Conservation (phyloP, 129 eudicot species). For the Escallonia herrerae region DNA sequence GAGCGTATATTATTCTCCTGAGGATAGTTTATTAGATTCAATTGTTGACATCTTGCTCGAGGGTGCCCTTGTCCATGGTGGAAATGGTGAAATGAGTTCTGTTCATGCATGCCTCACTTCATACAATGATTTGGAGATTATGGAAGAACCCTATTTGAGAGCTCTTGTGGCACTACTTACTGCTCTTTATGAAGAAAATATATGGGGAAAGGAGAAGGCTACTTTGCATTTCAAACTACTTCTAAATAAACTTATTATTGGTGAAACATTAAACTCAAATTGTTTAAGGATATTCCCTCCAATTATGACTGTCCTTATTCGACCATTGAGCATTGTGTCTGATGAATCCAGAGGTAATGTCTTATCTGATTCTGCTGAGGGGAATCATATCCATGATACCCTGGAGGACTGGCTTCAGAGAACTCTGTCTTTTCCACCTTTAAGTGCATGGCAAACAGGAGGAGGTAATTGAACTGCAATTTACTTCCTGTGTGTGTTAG, state of each 20-base stretch:
- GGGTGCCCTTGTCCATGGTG: conserved; percentile 74
- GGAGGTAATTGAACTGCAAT: conserved; percentile 38
- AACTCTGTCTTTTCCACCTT: conserved; percentile 50
- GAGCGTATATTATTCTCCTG: conserved; percentile 17
- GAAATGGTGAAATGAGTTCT: conserved; percentile 30
- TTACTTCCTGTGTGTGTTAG: background rate
- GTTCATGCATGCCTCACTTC: conserved; percentile 20
- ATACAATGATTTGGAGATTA: conserved; percentile 48
- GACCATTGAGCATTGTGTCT: conserved; percentile 28
- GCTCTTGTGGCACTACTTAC: conserved; percentile 51
- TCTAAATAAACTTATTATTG: conserved; percentile 52
- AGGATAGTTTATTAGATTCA: conserved; percentile 39
- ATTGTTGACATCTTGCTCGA: conserved; percentile 56
- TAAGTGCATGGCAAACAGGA: conserved; percentile 58
- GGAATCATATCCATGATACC: conserved; percentile 26
- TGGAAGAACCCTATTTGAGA: conserved; percentile 62
- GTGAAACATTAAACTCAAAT: conserved; percentile 48
- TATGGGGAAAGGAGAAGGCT: conserved; percentile 75
- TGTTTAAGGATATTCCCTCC: conserved; percentile 67
- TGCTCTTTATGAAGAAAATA: conserved; percentile 41
- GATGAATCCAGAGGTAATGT: conserved; percentile 15
- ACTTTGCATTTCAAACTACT: conserved; percentile 40
- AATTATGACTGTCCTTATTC: conserved; percentile 51
- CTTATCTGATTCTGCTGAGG: conserved; percentile 22
- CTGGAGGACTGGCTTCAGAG: conserved; percentile 64